phyloP scores from a whole-genome alignment of 108 stramenopile genomes.

The Skeletonema menzelii region DNA sequence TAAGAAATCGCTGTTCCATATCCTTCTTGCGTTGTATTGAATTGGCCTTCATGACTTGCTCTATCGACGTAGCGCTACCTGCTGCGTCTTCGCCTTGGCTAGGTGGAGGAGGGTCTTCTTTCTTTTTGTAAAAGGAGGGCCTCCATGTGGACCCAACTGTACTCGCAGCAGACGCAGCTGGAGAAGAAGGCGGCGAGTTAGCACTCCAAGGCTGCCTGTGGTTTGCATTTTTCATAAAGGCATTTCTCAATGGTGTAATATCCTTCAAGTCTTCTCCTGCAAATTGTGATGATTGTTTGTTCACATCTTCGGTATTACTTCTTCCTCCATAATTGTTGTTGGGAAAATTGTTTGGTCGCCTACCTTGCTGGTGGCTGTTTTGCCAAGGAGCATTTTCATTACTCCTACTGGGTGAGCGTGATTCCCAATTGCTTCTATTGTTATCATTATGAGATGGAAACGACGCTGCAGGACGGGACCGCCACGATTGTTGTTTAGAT shows the following conservation, averaged over 20 bases:
- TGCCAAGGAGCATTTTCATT: background rate
- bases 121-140: slow-evolving; percentile 16
- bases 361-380: background rate
- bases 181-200: background rate
- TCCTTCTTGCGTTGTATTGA: slow-evolving; percentile 21
- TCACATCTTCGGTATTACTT: slow-evolving; percentile 11
- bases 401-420: background rate
- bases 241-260: slow-evolving; percentile 29
- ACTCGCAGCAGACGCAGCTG: background rate
- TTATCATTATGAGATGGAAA: slow-evolving; percentile 3
- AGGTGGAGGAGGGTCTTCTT: background rate
- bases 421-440: background rate
- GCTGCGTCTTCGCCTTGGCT: background rate
- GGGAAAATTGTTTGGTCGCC: background rate
- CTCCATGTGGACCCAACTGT: slow-evolving; percentile 3
- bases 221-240: slow-evolving; percentile 24
- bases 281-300: background rate
- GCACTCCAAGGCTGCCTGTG: background rate
- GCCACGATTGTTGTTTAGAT: background rate
- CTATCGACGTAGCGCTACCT: slow-evolving; percentile 18
- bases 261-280: slow-evolving; percentile 9
- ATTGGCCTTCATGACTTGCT: slow-evolving; percentile 30
- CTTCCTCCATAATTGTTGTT: background rate
- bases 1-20: slow-evolving; percentile 32
- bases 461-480: slow-evolving; percentile 2